phyloP scores from a whole-genome alignment of 306 rosid genomes.

The Casuarina cunninghamiana region DNA sequence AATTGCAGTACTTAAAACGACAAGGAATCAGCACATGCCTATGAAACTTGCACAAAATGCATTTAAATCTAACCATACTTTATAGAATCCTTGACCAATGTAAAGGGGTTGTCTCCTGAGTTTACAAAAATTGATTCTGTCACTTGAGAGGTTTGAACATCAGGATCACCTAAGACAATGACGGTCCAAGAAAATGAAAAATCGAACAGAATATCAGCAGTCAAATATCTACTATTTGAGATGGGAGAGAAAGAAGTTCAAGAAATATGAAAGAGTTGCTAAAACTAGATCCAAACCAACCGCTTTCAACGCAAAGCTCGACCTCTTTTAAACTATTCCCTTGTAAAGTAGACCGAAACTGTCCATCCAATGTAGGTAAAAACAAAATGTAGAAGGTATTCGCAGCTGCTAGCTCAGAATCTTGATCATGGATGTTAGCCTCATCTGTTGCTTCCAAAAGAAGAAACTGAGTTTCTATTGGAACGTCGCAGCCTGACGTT shows the following conservation, averaged over 20 bases:
- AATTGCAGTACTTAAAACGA: neutral
- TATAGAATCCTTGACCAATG: slow-evolving; percentile 54
- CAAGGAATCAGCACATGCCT: neutral
- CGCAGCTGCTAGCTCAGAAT: slow-evolving; percentile 28
- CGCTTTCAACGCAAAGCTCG: slow-evolving; percentile 65
- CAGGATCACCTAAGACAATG: slow-evolving; percentile 48
- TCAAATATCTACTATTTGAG: neutral
- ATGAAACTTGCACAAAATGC: neutral
- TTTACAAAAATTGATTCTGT: slow-evolving; percentile 58
- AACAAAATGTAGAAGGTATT: slow-evolving; percentile 48
- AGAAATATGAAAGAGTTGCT: neutral
- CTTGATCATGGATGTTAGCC: slow-evolving; percentile 31
- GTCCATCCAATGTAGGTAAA: slow-evolving; percentile 67
- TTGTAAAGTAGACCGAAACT: slow-evolving; percentile 55
- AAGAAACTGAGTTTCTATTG: slow-evolving; percentile 66
- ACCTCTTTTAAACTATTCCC: slow-evolving; percentile 54
- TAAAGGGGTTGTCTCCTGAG: slow-evolving; percentile 68
- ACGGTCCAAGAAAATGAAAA: slow-evolving; percentile 11
- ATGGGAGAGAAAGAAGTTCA: neutral
- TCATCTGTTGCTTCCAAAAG: slow-evolving; percentile 55
- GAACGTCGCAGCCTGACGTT: slow-evolving; percentile 49
- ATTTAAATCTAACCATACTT: slow-evolving; percentile 34
- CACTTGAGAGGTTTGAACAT: slow-evolving; percentile 50
- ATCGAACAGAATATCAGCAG: neutral
- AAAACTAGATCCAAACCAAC: slow-evolving; percentile 25